phyloP scores from a whole-genome alignment of 2,329 filamentous ascomycete species.

The Paradendryphiella salina region DNA sequence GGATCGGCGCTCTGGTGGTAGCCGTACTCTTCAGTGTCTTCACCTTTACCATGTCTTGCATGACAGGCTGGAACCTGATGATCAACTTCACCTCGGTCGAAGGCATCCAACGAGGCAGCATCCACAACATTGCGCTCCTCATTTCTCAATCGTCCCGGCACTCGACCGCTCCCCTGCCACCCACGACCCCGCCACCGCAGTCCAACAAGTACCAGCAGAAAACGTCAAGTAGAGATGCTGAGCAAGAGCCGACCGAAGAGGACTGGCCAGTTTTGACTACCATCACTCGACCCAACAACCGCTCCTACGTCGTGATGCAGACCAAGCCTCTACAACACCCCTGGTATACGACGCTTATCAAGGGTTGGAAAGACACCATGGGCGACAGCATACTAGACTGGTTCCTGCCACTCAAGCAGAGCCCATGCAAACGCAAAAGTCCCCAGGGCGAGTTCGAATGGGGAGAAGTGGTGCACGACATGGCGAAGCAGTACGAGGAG shows the following conservation, averaged over 20 bases:
- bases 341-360: constrained; percentile 72
- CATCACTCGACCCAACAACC: constrained; percentile 7
- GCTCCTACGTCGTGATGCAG: constrained; percentile 74
- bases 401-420: constrained; percentile 74
- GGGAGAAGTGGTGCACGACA: constrained; percentile 60
- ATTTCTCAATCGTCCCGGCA: constrained; percentile 22
- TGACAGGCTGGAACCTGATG: constrained; percentile 69
- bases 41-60: constrained; percentile 72
- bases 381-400: constrained; percentile 72
- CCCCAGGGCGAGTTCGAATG: constrained; percentile 69
- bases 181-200: constrained; percentile 15
- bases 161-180: constrained; percentile 9
- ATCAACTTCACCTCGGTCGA: constrained; percentile 86
- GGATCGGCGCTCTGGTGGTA: constrained; percentile 68
- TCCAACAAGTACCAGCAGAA: constrained; percentile 13
- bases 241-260: constrained; percentile 10
- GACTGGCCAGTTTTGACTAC: constrained; percentile 19
- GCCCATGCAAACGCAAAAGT: constrained; percentile 73
- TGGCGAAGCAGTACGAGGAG: constrained; percentile 34
- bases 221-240: constrained; percentile 1
- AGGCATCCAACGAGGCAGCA: constrained; percentile 63
- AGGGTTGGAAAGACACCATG: constrained; percentile 81
- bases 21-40: constrained; percentile 79
- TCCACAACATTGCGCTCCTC: constrained; percentile 74
- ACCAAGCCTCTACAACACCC: constrained; percentile 78